These are phyloP conservation scores for Canariomyces notabilis DNA, from an alignment of 2,329 filamentous ascomycete genomes.

Conservation along the genomic window DNA sequence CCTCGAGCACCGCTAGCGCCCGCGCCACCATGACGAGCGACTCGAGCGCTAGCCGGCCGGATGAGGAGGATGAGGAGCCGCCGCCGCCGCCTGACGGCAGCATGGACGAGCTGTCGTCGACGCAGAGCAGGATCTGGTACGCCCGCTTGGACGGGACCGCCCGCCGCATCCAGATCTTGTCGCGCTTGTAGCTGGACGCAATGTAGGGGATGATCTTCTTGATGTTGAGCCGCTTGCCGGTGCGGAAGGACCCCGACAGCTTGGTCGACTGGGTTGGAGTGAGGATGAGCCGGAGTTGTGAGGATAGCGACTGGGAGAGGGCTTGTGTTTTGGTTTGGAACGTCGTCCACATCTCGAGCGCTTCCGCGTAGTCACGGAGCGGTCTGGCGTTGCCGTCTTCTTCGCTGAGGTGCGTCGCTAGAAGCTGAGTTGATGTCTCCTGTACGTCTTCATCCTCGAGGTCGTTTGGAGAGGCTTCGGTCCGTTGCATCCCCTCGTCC, in stretches of 20 bases:
- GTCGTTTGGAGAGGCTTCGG: constrained; percentile 31
- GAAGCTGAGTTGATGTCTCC: constrained; percentile 59
- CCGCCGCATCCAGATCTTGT: constrained; percentile 99
- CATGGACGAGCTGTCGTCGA: constrained; percentile 96
- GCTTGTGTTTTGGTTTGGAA: constrained; percentile 82
- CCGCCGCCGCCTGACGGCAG: no score
- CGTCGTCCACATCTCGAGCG: constrained; percentile 74
- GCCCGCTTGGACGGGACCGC: constrained; percentile 85
- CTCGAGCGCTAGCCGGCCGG: constrained; percentile 80
- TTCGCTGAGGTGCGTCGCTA: constrained; percentile 64
- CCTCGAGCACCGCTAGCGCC: constrained; percentile 86
- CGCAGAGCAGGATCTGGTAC: constrained; percentile 95
- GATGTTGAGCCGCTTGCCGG: constrained; percentile 96
- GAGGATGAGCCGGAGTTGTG: constrained; percentile 92
- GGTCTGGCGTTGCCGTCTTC: constrained; percentile 28
- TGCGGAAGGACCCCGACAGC: constrained; percentile 92
- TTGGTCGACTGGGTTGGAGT: constrained; percentile 93
- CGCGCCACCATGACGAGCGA: constrained; percentile 88
- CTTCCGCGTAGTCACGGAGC: constrained; percentile 46
- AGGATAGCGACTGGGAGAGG: constrained; percentile 82
- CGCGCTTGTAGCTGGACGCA: constrained; percentile 93
- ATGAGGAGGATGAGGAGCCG: no score
- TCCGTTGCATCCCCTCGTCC: constrained; percentile 28
- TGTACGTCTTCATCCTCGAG: constrained; percentile 45
- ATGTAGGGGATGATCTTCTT: constrained; percentile 99